Percentiles rank a stretch among this genome's conserved stretches.
Evolutionary conservation across 2,329 filamentous ascomycete genomes (phyloP).

Genomic region (Cercospora sesami): DNA sequence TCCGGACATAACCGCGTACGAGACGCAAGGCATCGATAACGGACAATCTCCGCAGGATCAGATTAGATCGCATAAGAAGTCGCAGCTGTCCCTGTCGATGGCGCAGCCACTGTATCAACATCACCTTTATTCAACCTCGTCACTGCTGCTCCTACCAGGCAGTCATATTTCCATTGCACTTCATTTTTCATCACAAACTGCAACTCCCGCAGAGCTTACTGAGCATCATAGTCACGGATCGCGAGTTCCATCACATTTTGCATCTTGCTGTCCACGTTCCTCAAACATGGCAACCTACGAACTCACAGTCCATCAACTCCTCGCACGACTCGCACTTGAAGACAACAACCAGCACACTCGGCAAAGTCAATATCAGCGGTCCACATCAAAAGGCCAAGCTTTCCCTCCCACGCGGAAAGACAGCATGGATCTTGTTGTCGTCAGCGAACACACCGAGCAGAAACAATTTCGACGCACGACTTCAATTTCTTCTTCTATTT

Average conservation of each 20-base stretch:
- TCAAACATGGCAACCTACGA: conserved; percentile 27
- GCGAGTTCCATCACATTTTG: neutral
- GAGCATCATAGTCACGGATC: neutral
- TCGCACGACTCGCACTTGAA: conserved; percentile 24
- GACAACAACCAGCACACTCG: neutral
- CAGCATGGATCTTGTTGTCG: conserved; percentile 7
- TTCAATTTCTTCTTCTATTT: neutral
- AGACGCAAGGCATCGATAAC: conserved; percentile 1
- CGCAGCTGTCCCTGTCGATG: conserved; percentile 15
- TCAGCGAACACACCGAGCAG: neutral
- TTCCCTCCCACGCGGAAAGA: conserved; percentile 2
- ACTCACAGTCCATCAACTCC: conserved; percentile 28
- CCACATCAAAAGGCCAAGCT: neutral
- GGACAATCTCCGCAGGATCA: conserved; percentile 15
- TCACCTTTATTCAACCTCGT: neutral
- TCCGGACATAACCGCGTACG: conserved; percentile 6
- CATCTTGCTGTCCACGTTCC: neutral
- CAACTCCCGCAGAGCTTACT: neutral
- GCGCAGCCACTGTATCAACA: conserved; percentile 13
- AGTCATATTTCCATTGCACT: neutral
- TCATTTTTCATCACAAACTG: neutral
- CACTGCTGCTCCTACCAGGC: neutral
- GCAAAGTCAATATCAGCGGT: neutral
- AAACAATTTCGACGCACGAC: neutral
- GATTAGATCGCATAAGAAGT: conserved; percentile 24